phyloP scores from a whole-genome alignment of 371 early-diverging fungal genomes.

The Mortierella sp. region DNA sequence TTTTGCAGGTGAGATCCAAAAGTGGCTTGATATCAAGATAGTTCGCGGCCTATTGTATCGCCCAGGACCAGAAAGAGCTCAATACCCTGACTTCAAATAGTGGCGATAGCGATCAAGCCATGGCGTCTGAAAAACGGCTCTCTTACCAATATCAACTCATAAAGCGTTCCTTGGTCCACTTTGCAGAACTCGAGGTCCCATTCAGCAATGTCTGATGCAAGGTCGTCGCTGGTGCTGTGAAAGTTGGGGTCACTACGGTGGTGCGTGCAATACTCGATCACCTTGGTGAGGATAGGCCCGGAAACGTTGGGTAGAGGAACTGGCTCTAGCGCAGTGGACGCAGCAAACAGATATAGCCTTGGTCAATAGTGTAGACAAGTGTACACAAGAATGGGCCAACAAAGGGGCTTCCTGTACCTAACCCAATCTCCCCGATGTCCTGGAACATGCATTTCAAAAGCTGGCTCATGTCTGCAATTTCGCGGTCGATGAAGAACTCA shows the following conservation, averaged over 20 bases:
- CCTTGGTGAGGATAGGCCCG: conserved; percentile 79
- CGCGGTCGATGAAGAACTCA: conserved; percentile 77
- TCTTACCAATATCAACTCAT: conserved; percentile 78
- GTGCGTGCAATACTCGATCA: conserved; percentile 86
- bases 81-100: too few species aligned
- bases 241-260: conserved; percentile 77
- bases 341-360: neutral
- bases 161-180: conserved; percentile 91
- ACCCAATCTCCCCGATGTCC: conserved; percentile 74
- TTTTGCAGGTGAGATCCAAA: conserved; percentile 86
- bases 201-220: conserved; percentile 75
- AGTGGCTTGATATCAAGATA: conserved; percentile 90
- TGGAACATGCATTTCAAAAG: conserved; percentile 88
- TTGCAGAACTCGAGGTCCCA: conserved; percentile 87
- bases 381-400: neutral
- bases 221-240: conserved; percentile 54
- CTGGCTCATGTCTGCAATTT: conserved; percentile 78
- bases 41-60: conserved; percentile 77
- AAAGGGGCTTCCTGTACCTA: conserved; percentile 34
- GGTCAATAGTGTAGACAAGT: neutral
- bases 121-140: too few species aligned
- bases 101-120: too few species aligned
- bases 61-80: too few species aligned
- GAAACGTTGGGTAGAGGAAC: conserved; percentile 92
- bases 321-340: conserved; percentile 41